These are phyloP conservation scores for Aspergillus vadensis DNA, from an alignment of 2,329 filamentous ascomycete genomes.

Conservation along the genomic window DNA sequence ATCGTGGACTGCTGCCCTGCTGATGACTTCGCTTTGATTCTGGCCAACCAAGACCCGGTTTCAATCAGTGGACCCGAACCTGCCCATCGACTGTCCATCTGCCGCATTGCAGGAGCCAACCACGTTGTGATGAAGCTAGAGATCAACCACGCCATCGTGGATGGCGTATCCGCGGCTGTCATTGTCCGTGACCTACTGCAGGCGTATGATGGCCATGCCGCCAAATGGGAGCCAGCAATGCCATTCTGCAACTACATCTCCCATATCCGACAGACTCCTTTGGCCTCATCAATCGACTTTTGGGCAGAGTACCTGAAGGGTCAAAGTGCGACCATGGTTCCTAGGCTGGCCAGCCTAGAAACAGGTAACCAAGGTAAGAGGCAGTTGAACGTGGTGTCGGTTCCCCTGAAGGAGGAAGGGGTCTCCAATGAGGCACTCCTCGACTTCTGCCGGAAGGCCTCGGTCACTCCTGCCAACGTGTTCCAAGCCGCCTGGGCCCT, in stretches of 20 bases:
- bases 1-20: neutral
- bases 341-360: neutral
- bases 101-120: neutral
- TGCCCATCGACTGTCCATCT: neutral
- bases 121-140: conserved; percentile 17
- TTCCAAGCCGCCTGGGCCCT: neutral
- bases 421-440: neutral
- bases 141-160: conserved; percentile 22
- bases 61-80: neutral
- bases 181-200: conserved; percentile 10
- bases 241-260: neutral
- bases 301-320: neutral
- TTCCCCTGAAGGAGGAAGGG: neutral
- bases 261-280: neutral
- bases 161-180: conserved; percentile 16
- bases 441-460: neutral
- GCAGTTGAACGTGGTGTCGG: neutral
- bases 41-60: neutral
- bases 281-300: neutral
- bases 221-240: neutral
- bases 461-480: neutral
- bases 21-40: neutral
- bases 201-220: conserved; percentile 11
- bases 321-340: neutral
- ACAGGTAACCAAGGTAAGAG: neutral